Base-by-base conservation (phyloP, 163 green algal species). In the Smithsoniella earleae region DNA sequence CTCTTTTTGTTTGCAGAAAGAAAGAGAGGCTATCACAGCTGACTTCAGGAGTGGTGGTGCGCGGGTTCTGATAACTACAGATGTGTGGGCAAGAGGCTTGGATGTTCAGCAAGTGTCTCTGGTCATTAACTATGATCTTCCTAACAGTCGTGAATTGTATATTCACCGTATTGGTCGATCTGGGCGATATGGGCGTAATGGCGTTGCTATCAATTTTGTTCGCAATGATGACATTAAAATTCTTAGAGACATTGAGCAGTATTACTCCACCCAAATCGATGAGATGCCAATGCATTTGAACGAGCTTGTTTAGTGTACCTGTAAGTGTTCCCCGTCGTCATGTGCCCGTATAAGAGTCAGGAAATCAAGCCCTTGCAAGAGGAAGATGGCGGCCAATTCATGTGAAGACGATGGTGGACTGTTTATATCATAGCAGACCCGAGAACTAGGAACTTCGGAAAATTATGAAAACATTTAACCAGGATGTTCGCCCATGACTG, bases 51-150 rank as follows among this genome's bases (percentile, higher is more conserved):
- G 74, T 34, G 89, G 88, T 22, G 78, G 76, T 18, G 88, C 90
- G 1, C 82, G 94, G 8, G 94, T 99, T 66, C 89, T 99, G n/a
- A 97, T 99, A 80, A 96, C 92, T 58, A 98, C 94, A 2, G 94
- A 99, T 77, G 88, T 98, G 30, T 98, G 94, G 94, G 92, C 94
- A 1, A 84, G 94, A 37, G 94, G 94, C 46, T 82, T 99, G 36
- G 94, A 99, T 75, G 94, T 99, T 73, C 91, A 96, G 82, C 91
- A 98, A 81, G 93, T 98, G 62, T 97, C 91, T 0, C 83, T 99
- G 75, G 94, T 99, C 52, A 98, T 99, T 85, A 99, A 99, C 87
- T 99, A 99, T 74, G 94, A 99, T 83, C 84, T 99, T 64, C 94
- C 94, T 74, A 94, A 94, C 84, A 96, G 89, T 74, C 87, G 94